Evolutionary conservation across 148 eudicot genomes (phyloP), one percentile per base, ranked within the genome.

Genomic region (Gaultheria prostrata): DNA sequence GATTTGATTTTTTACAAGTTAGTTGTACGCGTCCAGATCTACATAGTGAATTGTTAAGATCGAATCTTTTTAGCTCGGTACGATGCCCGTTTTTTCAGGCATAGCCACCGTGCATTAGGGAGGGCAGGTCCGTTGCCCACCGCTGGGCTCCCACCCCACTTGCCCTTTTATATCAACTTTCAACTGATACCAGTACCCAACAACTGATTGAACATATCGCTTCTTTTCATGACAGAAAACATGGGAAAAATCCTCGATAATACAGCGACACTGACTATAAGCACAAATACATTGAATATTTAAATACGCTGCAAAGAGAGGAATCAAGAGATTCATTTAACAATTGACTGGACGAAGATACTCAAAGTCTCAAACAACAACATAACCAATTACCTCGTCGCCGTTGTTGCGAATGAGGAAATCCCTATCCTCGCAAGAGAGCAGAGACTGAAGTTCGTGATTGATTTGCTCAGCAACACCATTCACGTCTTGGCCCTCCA

Each of bases 321-420:
- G 10, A 59, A 59, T 59, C 65, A 21, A 33, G n/a, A 70, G 26
- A 20, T 59, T 10, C 18, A 3, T 6, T 13, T 11, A 70, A 3
- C n/a, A 54, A 32, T 32, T 70, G 45, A 0, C 15, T 17, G 59
- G 26, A 12, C 10, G 56, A 17, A 13, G 24, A 2, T 21, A 65
- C n/a, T n/a, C n/a, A n/a, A n/a, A n/a, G n/a, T n/a, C n/a, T n/a
- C n/a, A n/a, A n/a, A n/a, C n/a, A n/a, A n/a, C n/a, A n/a, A n/a
- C n/a, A n/a, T n/a, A 57, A 0, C 4, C 7, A 15, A 28, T n/a
- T 24, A 81, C 83, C 61, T 81, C 76, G 15, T 81, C 61, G 24
- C 75, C 76, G 17, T 49, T 49, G 76, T 81, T 81, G 76, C 83
- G 76, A 67, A 81, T 65, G 24, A 81, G 83, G 76, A 67, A 81